Percentiles rank a stretch among this genome's conserved stretches.
Evolutionary conservation across 805 yeast species (phyloP).

Genomic region (Nakazawaea ambrosiae): DNA sequence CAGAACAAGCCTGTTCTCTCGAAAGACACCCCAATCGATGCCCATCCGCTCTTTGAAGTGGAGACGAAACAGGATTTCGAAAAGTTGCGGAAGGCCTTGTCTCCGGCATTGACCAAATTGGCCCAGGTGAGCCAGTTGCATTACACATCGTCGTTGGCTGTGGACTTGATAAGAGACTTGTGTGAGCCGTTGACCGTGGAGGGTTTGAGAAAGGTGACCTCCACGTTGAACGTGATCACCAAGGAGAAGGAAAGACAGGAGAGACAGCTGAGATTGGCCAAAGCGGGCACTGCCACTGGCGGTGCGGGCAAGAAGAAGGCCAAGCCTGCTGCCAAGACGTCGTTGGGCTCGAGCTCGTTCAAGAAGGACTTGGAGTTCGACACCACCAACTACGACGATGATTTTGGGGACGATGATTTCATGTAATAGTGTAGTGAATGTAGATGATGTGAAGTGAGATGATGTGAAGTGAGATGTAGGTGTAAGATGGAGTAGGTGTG

Average conservation of each 20-base stretch:
- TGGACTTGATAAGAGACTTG: slow-evolving; percentile 81
- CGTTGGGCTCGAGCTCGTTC: slow-evolving; percentile 43
- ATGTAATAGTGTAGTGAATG: slow-evolving; percentile 38
- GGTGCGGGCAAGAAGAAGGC: slow-evolving; percentile 97
- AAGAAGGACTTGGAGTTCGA: slow-evolving; percentile 64
- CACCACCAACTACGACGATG: slow-evolving; percentile 44
- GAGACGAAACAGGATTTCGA: slow-evolving; percentile 74
- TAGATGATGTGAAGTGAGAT: not conserved
- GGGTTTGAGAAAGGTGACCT: slow-evolving; percentile 74
- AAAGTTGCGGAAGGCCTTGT: slow-evolving; percentile 66
- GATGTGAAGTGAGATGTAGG: not conserved
- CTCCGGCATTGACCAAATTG: slow-evolving; percentile 52
- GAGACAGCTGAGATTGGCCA: slow-evolving; percentile 77
- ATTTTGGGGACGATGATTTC: slow-evolving; percentile 75
- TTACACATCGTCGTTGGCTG: slow-evolving; percentile 69
- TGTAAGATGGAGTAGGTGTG: not conserved
- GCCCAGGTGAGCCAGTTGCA: slow-evolving; percentile 56
- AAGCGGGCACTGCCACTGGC: slow-evolving; percentile 78
- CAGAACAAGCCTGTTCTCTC: slow-evolving; percentile 29
- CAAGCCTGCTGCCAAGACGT: slow-evolving; percentile 61
- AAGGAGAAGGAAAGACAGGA: slow-evolving; percentile 87
- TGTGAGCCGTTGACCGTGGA: slow-evolving; percentile 77
- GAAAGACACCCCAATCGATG: slow-evolving; percentile 58
- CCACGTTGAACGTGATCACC: slow-evolving; percentile 73
- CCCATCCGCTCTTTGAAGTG: slow-evolving; percentile 81